Base-by-base conservation (phyloP, 2,329 filamentous ascomycete species). In the Monosporascus sp. region DNA sequence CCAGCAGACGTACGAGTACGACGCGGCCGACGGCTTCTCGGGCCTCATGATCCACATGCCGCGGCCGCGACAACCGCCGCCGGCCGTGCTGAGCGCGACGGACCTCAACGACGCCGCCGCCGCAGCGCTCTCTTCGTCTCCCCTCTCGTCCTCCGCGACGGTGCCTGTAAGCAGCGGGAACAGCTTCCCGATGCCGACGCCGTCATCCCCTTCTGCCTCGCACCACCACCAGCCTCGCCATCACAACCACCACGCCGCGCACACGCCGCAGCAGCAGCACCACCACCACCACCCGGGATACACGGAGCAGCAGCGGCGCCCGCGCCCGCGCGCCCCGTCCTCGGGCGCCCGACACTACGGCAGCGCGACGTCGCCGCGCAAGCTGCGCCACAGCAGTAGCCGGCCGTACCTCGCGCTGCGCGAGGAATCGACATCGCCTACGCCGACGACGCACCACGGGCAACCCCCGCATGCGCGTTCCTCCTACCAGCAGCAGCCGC, bases 41-140 rank as follows among this genome's bases (percentile, higher is more conserved):
- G 76, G 76, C 1, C 74, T 81, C 54, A 77, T 79, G 75, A 78
- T 82, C 54, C 76, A 81, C 59, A 78, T 80, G 77, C 78, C 77
- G 18, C 77, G 78, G 54, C 72, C 76, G 4, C 74, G 68, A 1
- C 56, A 64, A 5, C 65, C 70, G 0, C 66, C 69, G 28, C 67
- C 73, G 6, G 65, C 71, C 15, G 65, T 74, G 24, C 64, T 75
- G 51, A 73, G 58, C 53, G 63, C 51, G 54, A 69, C 40, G 3
- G 18, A 58, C 66, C 62, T 60, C 55, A 54, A 55, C 54, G 58
- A 62, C 46, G 44, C 9, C 46, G 20, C 47, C 17, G n/a, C 40
- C 18, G 35, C 11, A 31, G 18, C 11, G 7, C 38, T 41, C 17
- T n/a, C 18, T 20, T 20, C 38, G 1, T 20, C 38, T 41, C 38